A percentile compares a stretch with the other conserved stretches of the same genome.
Evolutionary conservation across 2,329 filamentous ascomycete species (phyloP).

Genomic region (Fusarium compactum): DNA sequence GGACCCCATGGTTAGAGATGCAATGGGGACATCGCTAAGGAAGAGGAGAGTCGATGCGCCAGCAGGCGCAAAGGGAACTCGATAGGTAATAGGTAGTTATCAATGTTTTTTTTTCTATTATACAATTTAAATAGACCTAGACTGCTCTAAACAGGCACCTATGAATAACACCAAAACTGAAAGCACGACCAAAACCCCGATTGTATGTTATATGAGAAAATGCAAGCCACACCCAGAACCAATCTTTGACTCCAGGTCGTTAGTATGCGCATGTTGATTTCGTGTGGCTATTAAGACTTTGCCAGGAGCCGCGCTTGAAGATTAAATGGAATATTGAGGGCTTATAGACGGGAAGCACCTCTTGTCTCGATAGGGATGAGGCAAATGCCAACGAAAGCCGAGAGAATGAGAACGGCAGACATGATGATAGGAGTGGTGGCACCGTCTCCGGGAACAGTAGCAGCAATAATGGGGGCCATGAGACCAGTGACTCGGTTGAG

Average conservation of each 20-base stretch:
- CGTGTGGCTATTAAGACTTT: background rate
- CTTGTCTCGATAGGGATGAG: conserved; percentile 73
- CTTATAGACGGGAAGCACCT: conserved; percentile 67
- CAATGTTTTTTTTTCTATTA: conserved; percentile 19
- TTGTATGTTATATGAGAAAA: conserved; percentile 26
- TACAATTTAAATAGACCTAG: conserved; percentile 35
- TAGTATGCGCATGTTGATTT: conserved; percentile 33
- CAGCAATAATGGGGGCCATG: conserved; percentile 76
- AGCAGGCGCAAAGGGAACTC: conserved; percentile 68
- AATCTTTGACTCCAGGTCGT: conserved; percentile 41
- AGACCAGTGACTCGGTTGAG: conserved; percentile 76
- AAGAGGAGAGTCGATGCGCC: conserved; percentile 72
- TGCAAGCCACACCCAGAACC: conserved; percentile 32
- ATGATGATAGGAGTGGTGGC: conserved; percentile 69
- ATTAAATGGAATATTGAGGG: conserved; percentile 1
- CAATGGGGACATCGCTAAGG: conserved; percentile 75
- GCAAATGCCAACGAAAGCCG: conserved; percentile 70
- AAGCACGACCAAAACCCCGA: conserved; percentile 15
- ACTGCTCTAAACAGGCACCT: conserved; percentile 17
- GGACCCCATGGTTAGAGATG: conserved; percentile 85
- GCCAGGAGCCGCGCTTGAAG: background rate
- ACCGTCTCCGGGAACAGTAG: conserved; percentile 68
- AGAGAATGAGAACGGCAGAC: conserved; percentile 67
- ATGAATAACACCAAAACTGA: conserved; percentile 19
- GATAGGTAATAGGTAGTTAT: conserved; percentile 37